Evolutionary conservation across 192 early-diverging fungal genomes (phyloP), one percentile per base, ranked within the genome.

Genomic region (Coemansia sp.): DNA sequence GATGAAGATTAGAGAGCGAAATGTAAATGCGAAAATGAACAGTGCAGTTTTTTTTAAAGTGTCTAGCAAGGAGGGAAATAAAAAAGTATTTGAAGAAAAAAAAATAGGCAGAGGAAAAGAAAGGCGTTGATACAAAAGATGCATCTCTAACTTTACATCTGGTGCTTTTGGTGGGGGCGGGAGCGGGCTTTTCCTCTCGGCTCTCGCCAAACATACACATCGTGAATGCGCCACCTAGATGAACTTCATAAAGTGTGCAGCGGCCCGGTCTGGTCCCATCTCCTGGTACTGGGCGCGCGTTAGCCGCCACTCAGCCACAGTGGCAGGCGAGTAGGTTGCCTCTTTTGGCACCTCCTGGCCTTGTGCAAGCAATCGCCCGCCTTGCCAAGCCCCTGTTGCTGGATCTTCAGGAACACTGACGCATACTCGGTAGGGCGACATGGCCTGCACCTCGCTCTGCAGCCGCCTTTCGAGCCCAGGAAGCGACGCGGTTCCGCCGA

Each of bases 401-500:
- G 78, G 72, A 4, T 56, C 60, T 3, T 62, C 37, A 0, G 42
- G 52, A 34, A 48, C 26, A 10, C 38, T 43, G 11, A 62, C 36
- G 3, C n/a, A 1, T 3, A 81, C 65, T 2, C 42, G 65, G 13
- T 62, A 65, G 28, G 95, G 91, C 39, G 92, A 93, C 72, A 95
- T 78, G 48, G 94, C 89, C 50, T 94, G 92, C 75, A 98, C 89
- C 82, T 98, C 96, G 77, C 90, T 88, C 71, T 95, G 93, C 87
- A 98, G 89, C 68, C 95, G 90, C 69, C 95, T 90, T 34, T 86
- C 88, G 70, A 98, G 89, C 67, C 94, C 96, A 20, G 91, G 89
- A 84, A 94, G 93, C 90, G 89, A 87, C 63, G 96, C 95, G 41
- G 92, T 89, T 62, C 96, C 94, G 68, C 94, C 95, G 61, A 91